Percentiles rank a stretch among this genome's conserved stretches.
phyloP scores from a whole-genome alignment of 805 yeast genomes.

The Wickerhamiella brachini region DNA sequence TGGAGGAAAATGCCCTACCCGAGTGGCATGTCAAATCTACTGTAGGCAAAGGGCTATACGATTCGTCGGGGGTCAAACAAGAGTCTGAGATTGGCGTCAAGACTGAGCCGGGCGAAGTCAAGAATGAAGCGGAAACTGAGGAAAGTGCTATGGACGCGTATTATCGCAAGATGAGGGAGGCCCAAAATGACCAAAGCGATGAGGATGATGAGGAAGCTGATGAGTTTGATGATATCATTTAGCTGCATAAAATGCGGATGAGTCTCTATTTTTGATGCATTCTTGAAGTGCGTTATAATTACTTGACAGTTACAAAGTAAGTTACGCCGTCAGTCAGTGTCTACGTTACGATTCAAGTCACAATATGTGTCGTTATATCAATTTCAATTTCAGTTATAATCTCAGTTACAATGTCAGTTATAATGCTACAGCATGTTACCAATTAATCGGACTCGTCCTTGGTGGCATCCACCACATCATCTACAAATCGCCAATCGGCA shows the following conservation, averaged over 20 bases:
- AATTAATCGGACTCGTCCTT: not conserved
- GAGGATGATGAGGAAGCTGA: constrained; percentile 18
- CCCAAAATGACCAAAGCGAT: constrained; percentile 5
- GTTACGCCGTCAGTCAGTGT: too few species aligned
- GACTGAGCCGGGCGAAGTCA: constrained; percentile 1
- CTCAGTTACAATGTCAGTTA: too few species aligned
- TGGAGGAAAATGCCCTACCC: constrained; percentile 89
- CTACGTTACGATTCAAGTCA: too few species aligned
- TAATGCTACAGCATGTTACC: too few species aligned
- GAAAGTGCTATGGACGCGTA: constrained; percentile 19
- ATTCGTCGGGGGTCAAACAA: not conserved
- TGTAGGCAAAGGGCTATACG: constrained; percentile 38
- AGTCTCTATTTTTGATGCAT: too few species aligned
- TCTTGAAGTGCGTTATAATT: too few species aligned
- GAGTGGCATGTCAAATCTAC: constrained; percentile 92
- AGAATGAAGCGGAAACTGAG: constrained; percentile 3
- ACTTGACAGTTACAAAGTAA: too few species aligned
- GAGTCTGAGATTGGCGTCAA: not conserved
- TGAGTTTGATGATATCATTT: constrained; percentile 18
- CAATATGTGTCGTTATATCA: too few species aligned
- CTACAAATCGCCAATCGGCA: constrained; percentile 68
- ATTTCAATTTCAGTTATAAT: too few species aligned
- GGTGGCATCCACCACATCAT: not conserved
- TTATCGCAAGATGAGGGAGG: constrained; percentile 18
- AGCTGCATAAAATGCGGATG: not conserved